Base-by-base conservation (phyloP, 345 rosid species). In the Rhizophora mangle region DNA sequence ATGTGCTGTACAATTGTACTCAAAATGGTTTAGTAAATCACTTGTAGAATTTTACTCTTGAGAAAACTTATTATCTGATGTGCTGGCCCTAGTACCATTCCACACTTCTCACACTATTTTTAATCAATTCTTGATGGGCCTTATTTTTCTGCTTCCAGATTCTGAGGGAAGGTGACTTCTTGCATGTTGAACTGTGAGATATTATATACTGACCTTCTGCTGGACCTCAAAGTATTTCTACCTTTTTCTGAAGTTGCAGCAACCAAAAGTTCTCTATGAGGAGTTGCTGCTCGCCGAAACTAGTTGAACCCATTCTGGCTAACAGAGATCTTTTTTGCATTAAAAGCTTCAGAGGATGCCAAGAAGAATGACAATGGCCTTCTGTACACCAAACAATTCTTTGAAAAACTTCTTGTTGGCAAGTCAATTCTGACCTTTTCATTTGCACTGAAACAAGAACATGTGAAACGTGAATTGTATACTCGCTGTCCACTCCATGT, bases 71-170 rank as follows among this genome's bases (percentile, higher is more conserved):
- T 26, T 21, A 22, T 20, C 56, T 18, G 18, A 11, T 56, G n/a
- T 10, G 32, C n/a, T 18, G 8, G 32, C 53, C 32, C 49, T 68
- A 5, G 43, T 52, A 30, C 21, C 51, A 6, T 37, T 62, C 16
- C 15, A 36, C 29, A 10, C 6, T 13, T 21, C 11, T 22, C 60
- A 24, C 7, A 21, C 60, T 10, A 1, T 56, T 13, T 27, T 8
- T 27, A 56, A 15, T 56, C 43, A 27, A 59, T 22, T 46, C 37
- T 75, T 77, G 47, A 65, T 60, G 56, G 19, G 24, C 16, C 15
- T 27, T 65, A 54, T 73, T 68, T 27, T 68, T 69, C 59, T 78
- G 79, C 68, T 81, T 83, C 55, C 85, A 85, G 86, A 78, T 77
- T 58, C 11, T 15, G 30, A 49, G 67, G 70, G 62, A 54, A 81